Conservation (phyloP, 306 rosid species). For the Lathyrus oleraceus region DNA sequence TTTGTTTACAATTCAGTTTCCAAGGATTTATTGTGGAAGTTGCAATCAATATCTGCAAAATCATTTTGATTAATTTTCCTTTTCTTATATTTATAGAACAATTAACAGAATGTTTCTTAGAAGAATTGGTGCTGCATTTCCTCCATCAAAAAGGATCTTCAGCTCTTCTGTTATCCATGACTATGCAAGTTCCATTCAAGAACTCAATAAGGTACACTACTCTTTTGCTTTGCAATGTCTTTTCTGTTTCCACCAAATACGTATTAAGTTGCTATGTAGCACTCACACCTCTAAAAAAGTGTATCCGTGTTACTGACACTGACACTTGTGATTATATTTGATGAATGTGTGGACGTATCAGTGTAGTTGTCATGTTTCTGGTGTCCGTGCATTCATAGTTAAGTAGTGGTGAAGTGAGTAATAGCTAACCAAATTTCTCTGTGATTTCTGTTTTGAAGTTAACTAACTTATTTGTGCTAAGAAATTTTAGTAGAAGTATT, state of each 20-base stretch:
- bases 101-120: constrained; percentile 57
- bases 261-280: no score
- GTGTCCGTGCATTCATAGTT: no score
- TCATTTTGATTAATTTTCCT: neutral
- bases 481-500: constrained; percentile 4
- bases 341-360: no score
- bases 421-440: neutral
- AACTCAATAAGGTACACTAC: constrained; percentile 66
- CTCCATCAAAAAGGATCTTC: constrained; percentile 58
- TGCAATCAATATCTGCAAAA: neutral
- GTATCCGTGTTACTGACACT: no score
- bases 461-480: neutral
- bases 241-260: neutral
- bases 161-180: constrained; percentile 51
- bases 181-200: constrained; percentile 56
- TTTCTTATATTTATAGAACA: constrained; percentile 23
- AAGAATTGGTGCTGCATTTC: constrained; percentile 49
- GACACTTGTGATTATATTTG: no score
- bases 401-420: neutral
- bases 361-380: no score
- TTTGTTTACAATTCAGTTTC: neutral
- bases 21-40: no score
- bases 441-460: constrained; percentile 22
- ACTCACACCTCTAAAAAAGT: no score
- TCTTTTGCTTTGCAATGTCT: neutral